Conservation (phyloP, 495 filamentous ascomycete genomes). For the Penicillium samsonianum region DNA sequence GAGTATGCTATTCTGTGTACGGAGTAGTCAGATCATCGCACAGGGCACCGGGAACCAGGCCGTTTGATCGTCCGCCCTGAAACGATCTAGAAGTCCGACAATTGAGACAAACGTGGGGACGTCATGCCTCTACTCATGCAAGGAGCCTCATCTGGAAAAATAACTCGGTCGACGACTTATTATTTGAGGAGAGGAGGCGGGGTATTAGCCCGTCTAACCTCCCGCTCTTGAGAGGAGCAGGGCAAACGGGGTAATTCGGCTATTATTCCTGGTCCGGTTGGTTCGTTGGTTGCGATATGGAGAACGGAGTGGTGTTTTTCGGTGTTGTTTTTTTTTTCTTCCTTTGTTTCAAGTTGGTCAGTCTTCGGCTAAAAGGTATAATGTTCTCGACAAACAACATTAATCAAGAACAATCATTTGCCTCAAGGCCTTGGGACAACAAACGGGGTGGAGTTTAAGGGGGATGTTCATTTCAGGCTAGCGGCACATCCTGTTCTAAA, state of each 20-base stretch:
- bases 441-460: constrained; percentile 2
- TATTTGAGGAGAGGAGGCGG: not conserved
- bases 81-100: constrained; percentile 42
- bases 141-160: constrained; percentile 16
- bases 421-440: not conserved
- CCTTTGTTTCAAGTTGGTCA: not conserved
- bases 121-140: constrained; percentile 15
- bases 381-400: not conserved
- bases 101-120: constrained; percentile 20
- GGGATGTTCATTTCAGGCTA: constrained; percentile 14
- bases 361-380: not conserved
- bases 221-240: not conserved
- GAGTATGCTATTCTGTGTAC: not conserved
- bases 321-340: too few relatives aligned
- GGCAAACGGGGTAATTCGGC: not conserved
- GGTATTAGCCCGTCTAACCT: not conserved
- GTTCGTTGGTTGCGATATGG: not conserved
- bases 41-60: constrained; percentile 16
- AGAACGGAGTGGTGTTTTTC: too few relatives aligned
- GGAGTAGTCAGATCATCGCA: constrained; percentile 12
- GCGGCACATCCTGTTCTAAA: constrained; percentile 23
- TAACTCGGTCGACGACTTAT: not conserved
- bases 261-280: not conserved
- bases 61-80: constrained; percentile 45
- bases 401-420: not conserved